Percentiles rank a stretch among this genome's conserved stretches.
These are phyloP conservation scores for Cantharellus anzutake DNA, from an alignment of 768 basidiomycete species.

Conservation along the genomic window DNA sequence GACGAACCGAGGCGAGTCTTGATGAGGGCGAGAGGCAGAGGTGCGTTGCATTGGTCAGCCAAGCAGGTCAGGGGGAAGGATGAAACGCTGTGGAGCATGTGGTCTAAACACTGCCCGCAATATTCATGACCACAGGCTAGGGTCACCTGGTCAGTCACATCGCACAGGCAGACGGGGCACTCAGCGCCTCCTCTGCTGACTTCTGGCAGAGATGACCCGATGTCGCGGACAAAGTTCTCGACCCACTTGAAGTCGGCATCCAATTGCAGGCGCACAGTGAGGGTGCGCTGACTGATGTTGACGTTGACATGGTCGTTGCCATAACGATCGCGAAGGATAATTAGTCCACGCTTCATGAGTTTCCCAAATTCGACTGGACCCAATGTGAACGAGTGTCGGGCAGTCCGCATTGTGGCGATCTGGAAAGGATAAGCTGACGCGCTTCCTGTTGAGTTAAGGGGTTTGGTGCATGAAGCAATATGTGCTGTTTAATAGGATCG, in stretches of 20 bases:
- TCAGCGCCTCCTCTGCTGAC: conserved; percentile 1
- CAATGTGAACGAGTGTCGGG: conserved; percentile 28
- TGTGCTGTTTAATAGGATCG: conserved; percentile 17
- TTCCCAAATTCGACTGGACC: conserved; percentile 25
- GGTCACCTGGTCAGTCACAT: conserved; percentile 30
- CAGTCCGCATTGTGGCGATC: conserved; percentile 24
- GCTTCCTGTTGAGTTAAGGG: background rate
- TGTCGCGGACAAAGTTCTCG: no score
- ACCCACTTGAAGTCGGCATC: no score
- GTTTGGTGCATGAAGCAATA: conserved; percentile 37
- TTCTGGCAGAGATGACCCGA: no score
- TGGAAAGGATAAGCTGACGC: conserved; percentile 25
- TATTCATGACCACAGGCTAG: conserved; percentile 48
- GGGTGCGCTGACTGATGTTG: conserved; percentile 23
- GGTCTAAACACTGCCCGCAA: conserved; percentile 43
- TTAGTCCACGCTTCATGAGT: conserved; percentile 30
- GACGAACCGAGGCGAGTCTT: conserved; percentile 28
- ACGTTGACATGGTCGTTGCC: conserved; percentile 39
- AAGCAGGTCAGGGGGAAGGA: conserved; percentile 58
- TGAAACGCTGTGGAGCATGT: conserved; percentile 38
- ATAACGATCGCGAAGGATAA: conserved; percentile 26
- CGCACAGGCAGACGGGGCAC: conserved; percentile 57
- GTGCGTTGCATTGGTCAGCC: conserved; percentile 38
- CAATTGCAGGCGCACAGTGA: conserved; percentile 25
- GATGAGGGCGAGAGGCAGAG: conserved; percentile 35